phyloP scores from a whole-genome alignment of 306 rosid genomes.

The Sophora flavescens region DNA sequence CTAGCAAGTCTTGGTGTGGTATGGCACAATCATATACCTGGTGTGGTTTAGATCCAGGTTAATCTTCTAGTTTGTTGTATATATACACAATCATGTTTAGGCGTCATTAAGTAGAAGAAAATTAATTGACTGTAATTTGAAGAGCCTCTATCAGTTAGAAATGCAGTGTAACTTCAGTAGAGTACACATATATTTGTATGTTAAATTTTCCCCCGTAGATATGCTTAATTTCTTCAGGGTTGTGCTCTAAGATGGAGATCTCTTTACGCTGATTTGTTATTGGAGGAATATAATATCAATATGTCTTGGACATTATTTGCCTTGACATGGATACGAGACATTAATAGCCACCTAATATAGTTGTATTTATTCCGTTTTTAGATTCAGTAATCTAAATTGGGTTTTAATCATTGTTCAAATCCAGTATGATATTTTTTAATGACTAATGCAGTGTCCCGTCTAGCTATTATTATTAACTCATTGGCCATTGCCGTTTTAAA shows the following conservation, averaged over 20 bases:
- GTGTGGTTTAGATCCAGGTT: background rate
- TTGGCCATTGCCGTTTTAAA: background rate
- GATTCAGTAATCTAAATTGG: background rate
- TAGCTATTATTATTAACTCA: background rate
- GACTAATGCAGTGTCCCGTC: background rate
- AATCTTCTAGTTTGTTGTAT: background rate
- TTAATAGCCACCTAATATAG: slow-evolving; percentile 18
- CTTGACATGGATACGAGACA: slow-evolving; percentile 3
- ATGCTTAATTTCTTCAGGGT: background rate
- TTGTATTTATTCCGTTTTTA: slow-evolving; percentile 17
- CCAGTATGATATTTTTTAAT: background rate
- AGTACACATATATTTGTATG: slow-evolving; percentile 21
- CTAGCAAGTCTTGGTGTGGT: background rate
- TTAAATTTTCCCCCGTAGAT: background rate
- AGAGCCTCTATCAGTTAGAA: background rate
- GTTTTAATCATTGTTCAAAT: slow-evolving; percentile 18
- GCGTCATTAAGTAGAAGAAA: slow-evolving; percentile 10
- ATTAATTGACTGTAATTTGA: background rate
- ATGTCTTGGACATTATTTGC: background rate
- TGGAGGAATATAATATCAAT: background rate
- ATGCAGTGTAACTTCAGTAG: background rate
- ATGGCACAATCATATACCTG: background rate
- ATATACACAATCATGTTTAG: no score
- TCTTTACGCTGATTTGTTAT: background rate
- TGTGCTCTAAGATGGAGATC: background rate